phyloP scores from a whole-genome alignment of 2,329 filamentous ascomycete genomes.

The Pseudodiploospora longispora region DNA sequence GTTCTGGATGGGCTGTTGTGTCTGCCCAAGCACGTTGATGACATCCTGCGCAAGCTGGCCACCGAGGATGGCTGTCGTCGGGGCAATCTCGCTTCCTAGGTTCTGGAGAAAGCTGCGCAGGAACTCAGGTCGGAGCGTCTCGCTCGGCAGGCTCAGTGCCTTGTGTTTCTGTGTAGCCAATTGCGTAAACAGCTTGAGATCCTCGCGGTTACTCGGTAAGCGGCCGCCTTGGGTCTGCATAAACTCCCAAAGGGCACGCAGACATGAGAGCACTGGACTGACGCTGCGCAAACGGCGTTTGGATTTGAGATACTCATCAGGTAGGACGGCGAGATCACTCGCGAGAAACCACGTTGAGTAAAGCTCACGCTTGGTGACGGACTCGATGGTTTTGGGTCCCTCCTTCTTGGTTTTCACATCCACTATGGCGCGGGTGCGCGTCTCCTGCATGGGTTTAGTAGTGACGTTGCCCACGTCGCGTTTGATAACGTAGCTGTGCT shows the following conservation, averaged over 20 bases:
- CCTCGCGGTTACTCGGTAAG: slow-evolving; percentile 50
- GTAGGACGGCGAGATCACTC: slow-evolving; percentile 65
- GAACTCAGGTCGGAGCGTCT: slow-evolving; percentile 62
- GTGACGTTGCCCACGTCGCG: slow-evolving; percentile 71
- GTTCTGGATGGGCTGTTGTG: slow-evolving; percentile 94
- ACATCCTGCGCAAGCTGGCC: slow-evolving; percentile 91
- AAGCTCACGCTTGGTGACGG: slow-evolving; percentile 83
- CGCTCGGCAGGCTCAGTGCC: slow-evolving; percentile 59
- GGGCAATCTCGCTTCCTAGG: slow-evolving; percentile 72
- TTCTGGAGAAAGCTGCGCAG: slow-evolving; percentile 82
- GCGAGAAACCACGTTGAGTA: slow-evolving; percentile 87
- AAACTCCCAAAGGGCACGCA: slow-evolving; percentile 88
- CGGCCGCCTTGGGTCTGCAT: slow-evolving; percentile 42
- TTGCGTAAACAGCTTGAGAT: slow-evolving; percentile 68
- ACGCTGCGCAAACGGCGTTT: slow-evolving; percentile 65
- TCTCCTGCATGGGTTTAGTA: slow-evolving; percentile 56
- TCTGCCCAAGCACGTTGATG: slow-evolving; percentile 86
- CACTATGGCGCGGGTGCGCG: slow-evolving; percentile 68
- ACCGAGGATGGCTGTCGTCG: slow-evolving; percentile 81
- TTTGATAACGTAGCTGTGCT: slow-evolving; percentile 84
- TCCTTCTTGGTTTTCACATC: slow-evolving; percentile 63
- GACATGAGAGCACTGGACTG: slow-evolving; percentile 75
- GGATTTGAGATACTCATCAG: slow-evolving; percentile 57
- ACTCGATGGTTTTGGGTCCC: slow-evolving; percentile 62
- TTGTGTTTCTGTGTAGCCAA: slow-evolving; percentile 72